Evolutionary conservation across 2,329 filamentous ascomycete species (phyloP), one percentile per base, ranked within the genome.

Genomic region (Seiridium cupressi): DNA sequence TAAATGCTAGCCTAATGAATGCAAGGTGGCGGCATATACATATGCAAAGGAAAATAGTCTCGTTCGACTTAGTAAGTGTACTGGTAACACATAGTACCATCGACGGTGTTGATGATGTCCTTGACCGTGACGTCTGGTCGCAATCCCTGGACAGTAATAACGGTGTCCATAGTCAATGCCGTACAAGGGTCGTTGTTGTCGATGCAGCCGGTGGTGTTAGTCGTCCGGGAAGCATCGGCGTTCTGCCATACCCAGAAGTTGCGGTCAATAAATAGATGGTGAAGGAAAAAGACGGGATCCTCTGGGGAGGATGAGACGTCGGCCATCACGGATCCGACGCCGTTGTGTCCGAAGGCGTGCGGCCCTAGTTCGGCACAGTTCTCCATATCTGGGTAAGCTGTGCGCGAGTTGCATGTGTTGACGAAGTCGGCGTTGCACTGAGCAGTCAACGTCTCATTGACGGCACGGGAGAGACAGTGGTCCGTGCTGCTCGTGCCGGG

Each of bases 281-380:
- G 38, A 7, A 42, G 38, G 38, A 42, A 42, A 66, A 73, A 73
- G n/a, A 62, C 44, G 58, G 70, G 71, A 66, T 73, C 71, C 31
- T 68, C 65, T 8, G 68, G 69, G 1, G 70, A 72, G 34, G 66
- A 66, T 53, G 69, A 68, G n/a, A 69, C 65, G 53, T 73, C 71
- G 7, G 70, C 64, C 71, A 73, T 73, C 56, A 70, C 63, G 48
- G 66, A 67, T 38, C 71, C 71, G 3, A 73, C 55, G 49, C 70
- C 69, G 68, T 73, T 73, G 67, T 73, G 71, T 60, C 70, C 70
- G 47, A 71, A 68, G 3, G 69, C 71, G 64, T 73, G 71, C 64
- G 66, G 60, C 3, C 60, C 59, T 11, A 44, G 51, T 59, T 65
- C 63, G 44, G 48, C 49, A 51, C 63, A 65, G 44, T 53, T 49